A percentile compares a stretch with the other conserved stretches of the same genome.
These are phyloP conservation scores for Darksidea phi DNA, from an alignment of 495 filamentous ascomycete genomes.

Conservation along the genomic window DNA sequence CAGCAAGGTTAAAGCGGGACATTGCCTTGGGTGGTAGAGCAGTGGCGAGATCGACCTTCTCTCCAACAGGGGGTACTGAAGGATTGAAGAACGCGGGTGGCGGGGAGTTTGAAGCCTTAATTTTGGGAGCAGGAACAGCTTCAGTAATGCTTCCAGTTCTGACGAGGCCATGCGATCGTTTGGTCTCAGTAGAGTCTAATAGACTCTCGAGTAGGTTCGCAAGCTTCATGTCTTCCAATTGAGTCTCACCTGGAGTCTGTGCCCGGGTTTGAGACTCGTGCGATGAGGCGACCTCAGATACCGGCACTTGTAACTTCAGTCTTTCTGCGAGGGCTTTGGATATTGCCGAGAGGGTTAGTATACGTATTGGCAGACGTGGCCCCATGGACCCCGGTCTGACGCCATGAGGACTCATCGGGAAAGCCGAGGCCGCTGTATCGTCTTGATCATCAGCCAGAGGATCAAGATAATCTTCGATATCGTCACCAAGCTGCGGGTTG, in stretches of 20 bases:
- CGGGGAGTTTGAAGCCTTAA: background rate
- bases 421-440: background rate
- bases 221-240: conserved; percentile 45
- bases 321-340: too few relatives aligned
- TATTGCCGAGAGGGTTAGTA: too few relatives aligned
- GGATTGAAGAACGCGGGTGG: conserved; percentile 23
- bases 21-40: background rate
- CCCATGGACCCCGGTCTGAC: background rate
- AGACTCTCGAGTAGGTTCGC: conserved; percentile 37
- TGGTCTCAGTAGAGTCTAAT: conserved; percentile 23
- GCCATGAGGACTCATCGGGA: too few relatives aligned
- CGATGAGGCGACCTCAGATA: too few relatives aligned
- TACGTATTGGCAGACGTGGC: too few relatives aligned
- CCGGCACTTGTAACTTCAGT: too few relatives aligned
- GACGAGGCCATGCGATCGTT: conserved; percentile 4
- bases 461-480: conserved; percentile 6
- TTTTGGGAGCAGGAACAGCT: background rate
- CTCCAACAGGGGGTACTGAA: background rate
- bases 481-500: background rate
- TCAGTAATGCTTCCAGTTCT: background rate
- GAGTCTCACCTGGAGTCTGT: conserved; percentile 3
- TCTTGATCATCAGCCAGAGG: conserved; percentile 21
- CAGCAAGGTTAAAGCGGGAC: background rate
- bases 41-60: conserved; percentile 16
- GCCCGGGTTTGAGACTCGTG: too few relatives aligned